Conservation (phyloP, 1,284 basidiomycete genomes). For the Porogramme epimiltina region DNA sequence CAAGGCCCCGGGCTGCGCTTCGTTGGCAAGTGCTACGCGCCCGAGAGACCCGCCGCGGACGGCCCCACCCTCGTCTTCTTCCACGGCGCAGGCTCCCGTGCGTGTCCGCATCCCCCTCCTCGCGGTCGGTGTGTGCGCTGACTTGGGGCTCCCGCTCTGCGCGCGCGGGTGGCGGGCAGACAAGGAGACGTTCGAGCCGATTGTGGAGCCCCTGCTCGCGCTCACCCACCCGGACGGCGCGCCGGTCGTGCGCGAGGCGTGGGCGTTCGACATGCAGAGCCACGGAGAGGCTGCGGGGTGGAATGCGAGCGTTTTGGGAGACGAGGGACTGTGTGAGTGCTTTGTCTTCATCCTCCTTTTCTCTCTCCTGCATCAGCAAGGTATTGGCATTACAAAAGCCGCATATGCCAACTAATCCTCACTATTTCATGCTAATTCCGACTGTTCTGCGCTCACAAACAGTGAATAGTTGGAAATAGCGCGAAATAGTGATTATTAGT, state of each 20-base stretch:
- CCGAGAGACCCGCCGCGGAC: neutral
- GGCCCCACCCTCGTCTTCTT: conserved; percentile 13
- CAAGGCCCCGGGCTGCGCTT: neutral
- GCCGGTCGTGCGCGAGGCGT: conserved; percentile 2
- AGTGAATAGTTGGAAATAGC: too few relatives aligned
- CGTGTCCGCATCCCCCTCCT: neutral
- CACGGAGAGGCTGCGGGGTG: conserved; percentile 7
- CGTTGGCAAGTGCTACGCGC: neutral
- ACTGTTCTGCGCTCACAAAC: too few relatives aligned
- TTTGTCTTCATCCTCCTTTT: neutral
- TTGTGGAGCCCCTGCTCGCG: neutral
- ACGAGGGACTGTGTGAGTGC: conserved; percentile 2
- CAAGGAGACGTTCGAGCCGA: conserved; percentile 1
- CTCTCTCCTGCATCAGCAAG: neutral
- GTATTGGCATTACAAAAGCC: too few relatives aligned
- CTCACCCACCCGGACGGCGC: neutral
- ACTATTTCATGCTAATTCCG: too few relatives aligned
- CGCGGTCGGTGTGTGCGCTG: too few relatives aligned
- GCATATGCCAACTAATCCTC: too few relatives aligned
- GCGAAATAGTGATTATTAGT: too few relatives aligned
- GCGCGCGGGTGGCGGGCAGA: neutral
- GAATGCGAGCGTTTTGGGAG: conserved; percentile 2
- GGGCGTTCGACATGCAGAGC: conserved; percentile 13
- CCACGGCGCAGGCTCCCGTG: conserved; percentile 13
- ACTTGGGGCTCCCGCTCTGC: neutral